Evolutionary conservation across 345 rosid genomes (phyloP).

Genomic region (Syzygium aromaticum): DNA sequence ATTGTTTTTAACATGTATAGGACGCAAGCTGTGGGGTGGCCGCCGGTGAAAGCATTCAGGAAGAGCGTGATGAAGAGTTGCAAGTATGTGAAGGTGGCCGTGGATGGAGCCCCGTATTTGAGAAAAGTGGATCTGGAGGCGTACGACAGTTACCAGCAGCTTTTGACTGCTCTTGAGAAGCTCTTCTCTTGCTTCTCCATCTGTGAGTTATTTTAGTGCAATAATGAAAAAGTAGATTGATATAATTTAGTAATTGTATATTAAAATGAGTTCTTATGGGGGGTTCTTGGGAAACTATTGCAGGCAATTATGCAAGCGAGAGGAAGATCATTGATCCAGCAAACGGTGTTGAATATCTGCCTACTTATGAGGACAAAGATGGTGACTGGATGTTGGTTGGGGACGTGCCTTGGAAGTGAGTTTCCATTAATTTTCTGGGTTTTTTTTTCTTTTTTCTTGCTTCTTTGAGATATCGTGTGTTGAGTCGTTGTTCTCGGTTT

Average conservation of each 20-base stretch:
- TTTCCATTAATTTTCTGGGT: background rate
- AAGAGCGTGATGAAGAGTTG: slow-evolving; percentile 21
- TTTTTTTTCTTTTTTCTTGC: background rate
- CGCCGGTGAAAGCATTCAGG: slow-evolving; percentile 42
- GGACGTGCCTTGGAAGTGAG: slow-evolving; percentile 91
- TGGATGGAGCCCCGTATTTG: slow-evolving; percentile 66
- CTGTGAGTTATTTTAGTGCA: slow-evolving; percentile 13
- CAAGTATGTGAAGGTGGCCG: slow-evolving; percentile 64
- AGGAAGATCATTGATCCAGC: slow-evolving; percentile 17
- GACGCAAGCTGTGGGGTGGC: slow-evolving; percentile 68
- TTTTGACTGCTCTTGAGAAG: slow-evolving; percentile 33
- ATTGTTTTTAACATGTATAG: slow-evolving; percentile 10
- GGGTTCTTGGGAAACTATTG: background rate
- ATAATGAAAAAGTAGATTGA: background rate
- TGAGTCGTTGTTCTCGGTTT: no score
- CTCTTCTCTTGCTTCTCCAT: slow-evolving; percentile 47
- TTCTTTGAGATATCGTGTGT: background rate
- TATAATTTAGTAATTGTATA: background rate
- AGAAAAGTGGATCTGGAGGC: slow-evolving; percentile 59
- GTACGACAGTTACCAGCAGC: slow-evolving; percentile 34
- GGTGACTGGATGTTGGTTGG: slow-evolving; percentile 91
- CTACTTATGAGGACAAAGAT: slow-evolving; percentile 74
- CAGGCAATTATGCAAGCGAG: slow-evolving; percentile 35
- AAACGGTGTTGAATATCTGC: slow-evolving; percentile 41
- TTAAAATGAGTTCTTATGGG: background rate